Evolutionary conservation across 1,284 basidiomycete species (phyloP), one percentile per base, ranked within the genome.

Genomic region (Rhodotorula sp.): DNA sequence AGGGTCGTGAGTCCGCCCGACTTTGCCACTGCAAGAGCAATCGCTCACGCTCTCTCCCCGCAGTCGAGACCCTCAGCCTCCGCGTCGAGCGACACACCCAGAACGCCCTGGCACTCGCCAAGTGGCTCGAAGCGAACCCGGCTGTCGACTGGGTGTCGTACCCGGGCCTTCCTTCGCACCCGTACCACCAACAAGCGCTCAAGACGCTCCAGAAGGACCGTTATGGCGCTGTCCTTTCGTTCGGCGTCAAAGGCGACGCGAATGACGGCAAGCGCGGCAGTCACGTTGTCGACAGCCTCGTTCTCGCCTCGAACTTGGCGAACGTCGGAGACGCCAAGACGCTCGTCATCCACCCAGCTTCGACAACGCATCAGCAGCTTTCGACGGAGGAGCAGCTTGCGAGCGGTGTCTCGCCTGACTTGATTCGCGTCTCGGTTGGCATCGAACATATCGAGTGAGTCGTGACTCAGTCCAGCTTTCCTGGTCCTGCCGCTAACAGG

Each of bases 301-400:
- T 68, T 58, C 62, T 76, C 5, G 56, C 55, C 46, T 56, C 60
- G 13, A 60, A 66, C 53, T 44, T 76, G 10, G 75, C 75, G 22
- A 76, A 76, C 40, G 59, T 64, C n/a, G 83, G 84, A 8, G 86
- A 91, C 74, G 88, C 89, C 34, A 91, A 92, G 81, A 91, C 89
- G 5, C 85, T 64, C 15, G 44, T 62, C 47, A 57, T 64, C 30
- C 69, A 71, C 56, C 65, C 74, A 8, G 66, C 66, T 15, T 85
- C 87, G 56, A 94, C 92, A 28, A 94, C 92, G 1, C 92, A 94
- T 80, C 84, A 88, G 70, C 91, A 93, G 80, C 83, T 92, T 65
- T 84, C 83, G 6, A 83, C 83, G 37, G 86, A 86, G 69, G 75
- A 76, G 64, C 88, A 89, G 79, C 61, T 84, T 40, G 79, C 83